Percentiles rank a stretch among this genome's conserved stretches.
Conservation (phyloP, 345 rosid genomes). For the rapeseed (Brassica napus) region Da-Ae NC_063452.1:5367001-5367500, state of each 20-base stretch:
- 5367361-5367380: not conserved
- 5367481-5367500: conserved; percentile 34
- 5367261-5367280: not conserved
- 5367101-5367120: not conserved
- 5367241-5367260: not conserved
- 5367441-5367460: conserved; percentile 26
- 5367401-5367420: conserved; percentile 28
- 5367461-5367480: conserved; percentile 14
- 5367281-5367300: not conserved
- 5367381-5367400: not conserved
- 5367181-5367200: not conserved
- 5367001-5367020: not conserved
- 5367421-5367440: conserved; percentile 28
- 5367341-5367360: not conserved
- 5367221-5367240: not conserved
- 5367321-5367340: not conserved
- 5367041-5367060: not conserved
- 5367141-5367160: not conserved
- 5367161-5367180: not conserved
- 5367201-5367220: not conserved
- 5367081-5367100: not conserved
- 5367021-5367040: not conserved
- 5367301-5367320: not conserved
- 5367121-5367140: not conserved
- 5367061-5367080: conserved; percentile 2